Evolutionary conservation across 495 filamentous ascomycete genomes (phyloP).

Genomic region (Penicillium pancosmium): DNA sequence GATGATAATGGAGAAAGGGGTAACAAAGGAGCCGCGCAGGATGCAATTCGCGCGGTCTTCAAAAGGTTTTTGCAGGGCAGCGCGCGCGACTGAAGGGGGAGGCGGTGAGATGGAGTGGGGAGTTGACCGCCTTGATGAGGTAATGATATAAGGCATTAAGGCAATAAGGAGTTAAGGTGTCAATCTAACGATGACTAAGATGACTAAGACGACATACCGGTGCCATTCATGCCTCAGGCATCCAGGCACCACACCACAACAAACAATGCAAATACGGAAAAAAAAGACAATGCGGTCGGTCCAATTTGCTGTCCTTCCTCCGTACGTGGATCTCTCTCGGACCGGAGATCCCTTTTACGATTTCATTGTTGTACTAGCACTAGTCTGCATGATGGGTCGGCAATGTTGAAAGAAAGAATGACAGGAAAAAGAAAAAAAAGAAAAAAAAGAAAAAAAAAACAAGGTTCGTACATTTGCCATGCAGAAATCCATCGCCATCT

Average conservation of each 20-base stretch:
- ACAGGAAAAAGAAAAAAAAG: background rate
- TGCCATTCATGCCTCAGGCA: background rate
- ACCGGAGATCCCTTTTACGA: background rate
- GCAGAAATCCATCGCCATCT: background rate
- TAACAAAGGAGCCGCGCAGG: conserved; percentile 2
- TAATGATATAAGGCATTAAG: too few relatives aligned
- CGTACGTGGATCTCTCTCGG: background rate
- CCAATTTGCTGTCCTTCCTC: background rate
- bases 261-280: background rate
- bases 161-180: background rate
- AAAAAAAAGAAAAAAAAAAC: conserved; percentile 2
- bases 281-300: too few relatives aligned
- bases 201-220: background rate
- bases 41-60: conserved; percentile 7
- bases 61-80: conserved; percentile 13
- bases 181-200: background rate
- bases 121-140: background rate
- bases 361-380: background rate
- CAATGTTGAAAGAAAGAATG: conserved; percentile 4
- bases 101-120: conserved; percentile 2
- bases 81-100: conserved; percentile 10
- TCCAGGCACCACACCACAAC: background rate
- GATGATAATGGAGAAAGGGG: conserved; percentile 3
- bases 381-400: background rate
- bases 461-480: background rate